Evolutionary conservation across 768 basidiomycete genomes (phyloP), one percentile per base, ranked within the genome.

Genomic region (Cubamyces sp.): DNA sequence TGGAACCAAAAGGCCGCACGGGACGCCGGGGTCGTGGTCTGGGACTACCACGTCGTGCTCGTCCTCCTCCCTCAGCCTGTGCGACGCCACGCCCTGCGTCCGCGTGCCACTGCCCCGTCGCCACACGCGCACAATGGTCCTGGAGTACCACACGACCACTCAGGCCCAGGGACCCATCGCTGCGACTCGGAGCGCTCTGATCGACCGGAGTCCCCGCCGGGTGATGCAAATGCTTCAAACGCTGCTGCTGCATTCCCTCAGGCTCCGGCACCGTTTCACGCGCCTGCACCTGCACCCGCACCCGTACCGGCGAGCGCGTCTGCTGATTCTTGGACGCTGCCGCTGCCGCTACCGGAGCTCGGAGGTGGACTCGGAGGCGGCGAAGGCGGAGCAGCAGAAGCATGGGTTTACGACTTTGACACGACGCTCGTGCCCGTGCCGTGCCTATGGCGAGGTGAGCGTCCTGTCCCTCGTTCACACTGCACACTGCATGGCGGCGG

Each of bases 11-110:
- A 80, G 64, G 74, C 73, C 14, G 69, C 66, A 28, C 74, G 74
- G 39, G 61, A 43, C 41, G 30, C 34, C 23, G 66, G 56, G 3
- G 73, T 81, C 43, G 81, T 90, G 19, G 73, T 90, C 43, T 91
- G 88, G 88, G 89, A 91, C 70, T 91, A 91, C 73, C 89, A 91
- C 68, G 88, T 87, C 66, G 73, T 91, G 43, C 79, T 88, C 14
- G 70, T 84, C 48, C 74, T 90, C 30, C 79, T 78, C 43, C 74
- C 77, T 8, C 1, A 1, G 34, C 9, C 9, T 9, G 5, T 34
- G 34, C 34, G 6, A 34, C n/a, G n/a, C n/a, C n/a, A n/a, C n/a
- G n/a, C n/a, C n/a, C n/a, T n/a, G 34, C 11, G 34, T 11, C 60
- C 77, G 69, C 30, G 39, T 49, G 28, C 53, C 45, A 28, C 25